phyloP scores from a whole-genome alignment of 805 yeast species.

The Trichomonascus vanleenenianus region DNA sequence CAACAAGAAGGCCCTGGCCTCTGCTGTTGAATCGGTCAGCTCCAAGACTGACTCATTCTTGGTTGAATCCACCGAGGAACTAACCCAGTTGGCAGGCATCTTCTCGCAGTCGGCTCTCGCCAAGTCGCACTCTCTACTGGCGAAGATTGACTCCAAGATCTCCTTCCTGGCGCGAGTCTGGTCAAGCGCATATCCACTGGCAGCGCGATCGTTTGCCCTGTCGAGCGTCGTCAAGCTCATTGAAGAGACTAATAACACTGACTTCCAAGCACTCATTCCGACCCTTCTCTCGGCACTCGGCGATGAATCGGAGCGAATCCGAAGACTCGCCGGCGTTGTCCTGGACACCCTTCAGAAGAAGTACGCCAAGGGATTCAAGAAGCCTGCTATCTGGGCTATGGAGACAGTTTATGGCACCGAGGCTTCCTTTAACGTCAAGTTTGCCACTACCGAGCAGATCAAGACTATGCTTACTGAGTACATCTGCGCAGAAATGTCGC shows the following conservation, averaged over 20 bases:
- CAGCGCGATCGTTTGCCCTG: slow-evolving; percentile 31
- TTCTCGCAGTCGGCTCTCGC: slow-evolving; percentile 5
- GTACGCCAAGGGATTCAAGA: slow-evolving; percentile 14
- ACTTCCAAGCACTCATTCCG: slow-evolving; percentile 31
- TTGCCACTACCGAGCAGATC: slow-evolving; percentile 58
- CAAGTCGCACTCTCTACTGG: background rate
- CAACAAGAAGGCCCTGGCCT: no score
- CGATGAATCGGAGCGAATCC: slow-evolving; percentile 27
- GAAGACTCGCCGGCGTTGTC: slow-evolving; percentile 24
- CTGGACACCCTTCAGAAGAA: slow-evolving; percentile 18
- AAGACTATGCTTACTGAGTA: slow-evolving; percentile 32
- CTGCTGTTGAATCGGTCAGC: background rate
- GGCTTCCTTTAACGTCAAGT: slow-evolving; percentile 42
- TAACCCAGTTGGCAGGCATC: slow-evolving; percentile 3
- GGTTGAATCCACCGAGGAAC: slow-evolving; percentile 4
- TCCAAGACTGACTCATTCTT: slow-evolving; percentile 14
- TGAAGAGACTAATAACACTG: slow-evolving; percentile 13
- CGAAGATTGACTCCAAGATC: slow-evolving; percentile 6
- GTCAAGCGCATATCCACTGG: slow-evolving; percentile 27
- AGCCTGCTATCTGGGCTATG: slow-evolving; percentile 25
- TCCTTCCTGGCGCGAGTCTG: slow-evolving; percentile 32
- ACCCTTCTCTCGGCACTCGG: slow-evolving; percentile 25
- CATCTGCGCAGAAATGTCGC: slow-evolving; percentile 33
- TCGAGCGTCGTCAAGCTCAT: slow-evolving; percentile 14
- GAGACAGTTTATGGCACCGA: slow-evolving; percentile 46